Evolutionary conservation across 371 early-diverging fungal genomes (phyloP), one percentile per base, ranked within the genome.

Genomic region (Actinomortierella ambigua): DNA sequence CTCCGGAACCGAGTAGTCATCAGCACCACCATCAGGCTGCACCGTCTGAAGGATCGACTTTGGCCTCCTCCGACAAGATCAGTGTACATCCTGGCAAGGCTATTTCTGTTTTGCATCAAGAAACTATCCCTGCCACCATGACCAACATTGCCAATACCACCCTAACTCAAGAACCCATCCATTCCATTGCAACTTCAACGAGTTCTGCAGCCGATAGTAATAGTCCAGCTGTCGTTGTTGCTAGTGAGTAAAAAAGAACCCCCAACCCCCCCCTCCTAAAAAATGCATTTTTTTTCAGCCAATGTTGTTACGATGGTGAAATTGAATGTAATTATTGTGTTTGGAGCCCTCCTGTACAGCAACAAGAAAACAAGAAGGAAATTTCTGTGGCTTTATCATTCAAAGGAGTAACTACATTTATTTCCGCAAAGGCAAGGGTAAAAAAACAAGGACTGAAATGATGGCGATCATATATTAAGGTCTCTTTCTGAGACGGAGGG

Each of bases 151-250:
- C n/a, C n/a, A n/a, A n/a, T n/a, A n/a, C n/a, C n/a, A n/a, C n/a
- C n/a, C n/a, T n/a, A n/a, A 11, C 34, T 11, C 34, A 34, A 34
- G 34, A 34, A 34, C 34, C 34, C 11, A 34, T 34, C 4, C 34
- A 34, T 34, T 54, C 44, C 41, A 48, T 48, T 57, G 49, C 48
- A 26, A 29, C 22, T 20, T 48, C 49, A 48, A 18, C 27, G 20
- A 48, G 48, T 48, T 22, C 28, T 14, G 18, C 24, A 49, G 8
- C 48, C 44, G 13, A 34, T 39, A 6, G 34, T 48, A 48, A 48
- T 57, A 27, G 49, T 44, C n/a, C 26, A 28, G 3, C 50, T 23
- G 22, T 50, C 50, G 50, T 50, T 23, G 26, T 26, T 50, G 23
- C 26, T 23, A 13, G 50, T 26, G 15, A 50, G 13, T 23, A 26